Evolutionary conservation across 2,329 filamentous ascomycete species (phyloP).

Genomic region (Fusarium sublunatum): DNA sequence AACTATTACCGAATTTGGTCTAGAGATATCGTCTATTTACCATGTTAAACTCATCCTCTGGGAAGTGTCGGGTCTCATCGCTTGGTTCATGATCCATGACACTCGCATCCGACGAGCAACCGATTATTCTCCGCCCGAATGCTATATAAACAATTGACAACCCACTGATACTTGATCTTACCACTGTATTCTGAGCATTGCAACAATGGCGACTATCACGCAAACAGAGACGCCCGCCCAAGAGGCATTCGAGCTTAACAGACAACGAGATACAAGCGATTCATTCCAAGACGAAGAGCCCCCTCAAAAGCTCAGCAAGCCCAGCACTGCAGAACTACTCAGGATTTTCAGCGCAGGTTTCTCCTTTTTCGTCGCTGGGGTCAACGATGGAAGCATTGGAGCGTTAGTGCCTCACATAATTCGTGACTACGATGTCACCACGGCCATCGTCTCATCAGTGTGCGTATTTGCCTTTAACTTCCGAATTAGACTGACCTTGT

Average conservation of each 20-base stretch:
- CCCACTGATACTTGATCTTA: neutral
- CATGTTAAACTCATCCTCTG: too few species aligned
- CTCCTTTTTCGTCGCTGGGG: conserved; percentile 73
- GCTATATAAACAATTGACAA: conserved; percentile 16
- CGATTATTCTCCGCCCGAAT: conserved; percentile 13
- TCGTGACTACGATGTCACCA: conserved; percentile 64
- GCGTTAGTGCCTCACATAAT: conserved; percentile 72
- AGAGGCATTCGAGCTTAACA: conserved; percentile 8
- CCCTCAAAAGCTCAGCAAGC: neutral
- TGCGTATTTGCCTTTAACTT: conserved; percentile 44
- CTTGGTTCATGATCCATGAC: too few species aligned
- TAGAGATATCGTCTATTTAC: too few species aligned
- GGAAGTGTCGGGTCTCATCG: too few species aligned
- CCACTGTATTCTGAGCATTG: fast-evolving
- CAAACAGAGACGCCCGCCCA: conserved; percentile 3
- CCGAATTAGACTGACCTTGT: neutral
- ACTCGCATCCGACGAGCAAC: neutral
- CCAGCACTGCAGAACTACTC: conserved; percentile 37
- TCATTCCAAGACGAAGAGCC: neutral
- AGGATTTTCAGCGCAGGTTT: conserved; percentile 67
- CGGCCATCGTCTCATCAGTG: conserved; percentile 63
- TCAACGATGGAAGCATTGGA: conserved; percentile 73
- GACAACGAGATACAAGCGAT: fast-evolving
- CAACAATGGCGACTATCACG: conserved; percentile 24
- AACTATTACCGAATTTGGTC: neutral